phyloP scores from a whole-genome alignment of 1,284 basidiomycete species.

The Wallemia mellicola region DNA sequence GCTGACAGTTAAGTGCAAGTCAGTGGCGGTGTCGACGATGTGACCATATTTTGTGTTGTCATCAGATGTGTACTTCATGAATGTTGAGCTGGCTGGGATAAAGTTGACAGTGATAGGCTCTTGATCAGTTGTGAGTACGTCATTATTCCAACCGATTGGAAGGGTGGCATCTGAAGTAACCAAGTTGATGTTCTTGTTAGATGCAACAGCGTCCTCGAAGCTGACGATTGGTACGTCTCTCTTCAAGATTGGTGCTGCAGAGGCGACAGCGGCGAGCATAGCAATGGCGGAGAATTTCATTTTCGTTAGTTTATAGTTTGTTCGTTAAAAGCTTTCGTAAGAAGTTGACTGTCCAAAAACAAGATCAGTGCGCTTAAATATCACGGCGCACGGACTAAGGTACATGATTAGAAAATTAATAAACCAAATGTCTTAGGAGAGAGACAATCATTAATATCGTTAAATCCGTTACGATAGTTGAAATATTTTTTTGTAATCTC shows the following conservation, averaged over 20 bases:
- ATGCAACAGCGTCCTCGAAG: background rate
- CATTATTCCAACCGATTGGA: background rate
- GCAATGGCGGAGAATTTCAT: background rate
- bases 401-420: too few species aligned
- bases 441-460: too few species aligned
- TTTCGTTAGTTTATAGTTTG: too few species aligned
- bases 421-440: too few species aligned
- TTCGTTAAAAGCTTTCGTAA: background rate
- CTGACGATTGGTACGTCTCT: background rate
- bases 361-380: background rate
- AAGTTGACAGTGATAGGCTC: background rate
- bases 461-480: too few species aligned
- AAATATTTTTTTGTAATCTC: too few species aligned
- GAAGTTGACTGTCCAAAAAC: background rate
- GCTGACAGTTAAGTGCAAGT: background rate
- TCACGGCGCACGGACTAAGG: background rate
- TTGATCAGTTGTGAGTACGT: background rate
- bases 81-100: background rate
- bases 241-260: background rate
- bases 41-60: background rate
- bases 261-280: background rate
- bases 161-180: background rate
- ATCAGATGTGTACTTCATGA: background rate
- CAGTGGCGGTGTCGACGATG: background rate
- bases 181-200: background rate